Conservation (phyloP, 805 yeast species). For the Pichia phayaonensis region DNA sequence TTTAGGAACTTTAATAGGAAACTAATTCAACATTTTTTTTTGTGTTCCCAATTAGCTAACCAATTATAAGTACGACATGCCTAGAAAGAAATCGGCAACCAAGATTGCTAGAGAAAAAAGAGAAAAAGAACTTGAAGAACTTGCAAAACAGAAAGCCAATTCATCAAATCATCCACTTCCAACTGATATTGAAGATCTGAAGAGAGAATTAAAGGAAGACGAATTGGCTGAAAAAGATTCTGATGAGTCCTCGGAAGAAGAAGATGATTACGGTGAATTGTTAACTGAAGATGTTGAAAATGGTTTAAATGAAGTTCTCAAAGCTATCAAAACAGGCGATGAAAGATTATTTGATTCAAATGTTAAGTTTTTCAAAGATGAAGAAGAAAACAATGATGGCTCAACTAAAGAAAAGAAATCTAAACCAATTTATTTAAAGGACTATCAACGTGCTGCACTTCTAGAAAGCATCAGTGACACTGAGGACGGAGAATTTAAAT, state of each 20-base stretch:
- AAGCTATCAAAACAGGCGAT: slow-evolving; percentile 64
- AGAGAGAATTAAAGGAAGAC: slow-evolving; percentile 18
- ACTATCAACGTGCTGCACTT: slow-evolving; percentile 80
- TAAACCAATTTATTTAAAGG: slow-evolving; percentile 83
- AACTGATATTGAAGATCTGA: slow-evolving; percentile 11
- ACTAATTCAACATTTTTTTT: not conserved
- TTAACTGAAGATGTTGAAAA: slow-evolving; percentile 79
- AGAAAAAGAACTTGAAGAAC: slow-evolving; percentile 4
- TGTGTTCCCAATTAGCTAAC: not conserved
- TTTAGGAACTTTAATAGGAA: not conserved
- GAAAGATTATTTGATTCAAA: slow-evolving; percentile 57
- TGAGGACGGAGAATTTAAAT: slow-evolving; percentile 47
- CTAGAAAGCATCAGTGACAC: slow-evolving; percentile 56
- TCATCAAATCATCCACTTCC: slow-evolving; percentile 6
- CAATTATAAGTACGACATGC: slow-evolving; percentile 37
- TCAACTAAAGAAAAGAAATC: slow-evolving; percentile 35
- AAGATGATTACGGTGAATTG: slow-evolving; percentile 87
- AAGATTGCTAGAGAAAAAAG: slow-evolving; percentile 53
- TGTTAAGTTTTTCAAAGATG: slow-evolving; percentile 66
- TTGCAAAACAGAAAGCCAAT: not conserved
- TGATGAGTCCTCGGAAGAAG: slow-evolving; percentile 47
- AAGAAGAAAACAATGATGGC: slow-evolving; percentile 47
- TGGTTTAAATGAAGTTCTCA: slow-evolving; percentile 66
- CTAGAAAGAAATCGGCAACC: slow-evolving; percentile 82
- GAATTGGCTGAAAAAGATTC: slow-evolving; percentile 16